Conservation (phyloP, 768 basidiomycete genomes). For the Psilocybe tampanensis region DNA sequence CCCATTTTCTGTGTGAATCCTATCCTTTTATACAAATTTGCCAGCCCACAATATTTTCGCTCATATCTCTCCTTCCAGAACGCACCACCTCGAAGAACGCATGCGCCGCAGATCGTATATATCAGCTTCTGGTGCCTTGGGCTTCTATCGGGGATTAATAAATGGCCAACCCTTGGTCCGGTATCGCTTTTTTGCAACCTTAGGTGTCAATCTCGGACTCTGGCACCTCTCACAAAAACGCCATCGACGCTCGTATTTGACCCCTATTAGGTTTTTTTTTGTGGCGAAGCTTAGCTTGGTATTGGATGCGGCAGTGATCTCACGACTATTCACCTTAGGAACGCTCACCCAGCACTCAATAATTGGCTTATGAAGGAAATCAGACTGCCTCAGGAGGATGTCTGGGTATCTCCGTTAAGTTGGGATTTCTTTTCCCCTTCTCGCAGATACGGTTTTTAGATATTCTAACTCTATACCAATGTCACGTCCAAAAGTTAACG, state of each 20-base stretch:
- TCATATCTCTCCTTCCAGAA: conserved; percentile 6
- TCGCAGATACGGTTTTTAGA: conserved; percentile 29
- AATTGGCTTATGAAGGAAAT: conserved; percentile 11
- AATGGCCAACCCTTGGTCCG: conserved; percentile 17
- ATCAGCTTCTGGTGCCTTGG: conserved; percentile 31
- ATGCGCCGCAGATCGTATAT: conserved; percentile 36
- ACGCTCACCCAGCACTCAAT: conserved; percentile 5
- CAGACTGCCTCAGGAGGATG: conserved; percentile 10
- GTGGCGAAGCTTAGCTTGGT: not conserved
- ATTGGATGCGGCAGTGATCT: not conserved
- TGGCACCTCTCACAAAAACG: conserved; percentile 1
- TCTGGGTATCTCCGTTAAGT: conserved; percentile 12
- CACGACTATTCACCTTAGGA: conserved; percentile 11
- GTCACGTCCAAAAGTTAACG: conserved; percentile 21
- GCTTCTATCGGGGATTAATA: conserved; percentile 32
- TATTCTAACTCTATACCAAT: conserved; percentile 28
- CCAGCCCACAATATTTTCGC: not conserved
- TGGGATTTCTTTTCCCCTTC: conserved; percentile 7
- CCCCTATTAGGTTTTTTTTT: not conserved
- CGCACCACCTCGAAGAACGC: conserved; percentile 11
- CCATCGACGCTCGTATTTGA: not conserved
- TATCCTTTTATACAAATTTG: not conserved
- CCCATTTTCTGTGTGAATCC: not conserved
- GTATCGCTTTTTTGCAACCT: conserved; percentile 17
- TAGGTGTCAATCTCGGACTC: conserved; percentile 9